Conservation (phyloP, 257 asterid species). For the Solanum medicagineum region DNA sequence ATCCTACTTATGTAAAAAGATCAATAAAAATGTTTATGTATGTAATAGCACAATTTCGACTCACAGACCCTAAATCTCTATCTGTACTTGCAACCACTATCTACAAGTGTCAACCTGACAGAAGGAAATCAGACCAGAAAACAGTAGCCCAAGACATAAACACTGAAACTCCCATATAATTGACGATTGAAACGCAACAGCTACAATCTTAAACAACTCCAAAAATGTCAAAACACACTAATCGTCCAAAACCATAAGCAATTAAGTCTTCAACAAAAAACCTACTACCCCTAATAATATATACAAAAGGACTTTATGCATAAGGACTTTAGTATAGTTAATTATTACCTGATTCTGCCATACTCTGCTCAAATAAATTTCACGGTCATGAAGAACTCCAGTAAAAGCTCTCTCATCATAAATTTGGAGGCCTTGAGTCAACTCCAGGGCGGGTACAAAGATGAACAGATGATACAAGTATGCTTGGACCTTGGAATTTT, state of each 20-base stretch:
- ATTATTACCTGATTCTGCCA: constrained; percentile 39
- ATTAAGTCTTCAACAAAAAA: background rate
- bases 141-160: background rate
- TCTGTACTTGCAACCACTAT: background rate
- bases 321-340: background rate
- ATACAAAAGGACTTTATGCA: background rate
- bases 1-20: background rate
- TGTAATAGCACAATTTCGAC: background rate
- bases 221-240: background rate
- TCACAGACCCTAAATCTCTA: background rate
- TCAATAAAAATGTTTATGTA: background rate
- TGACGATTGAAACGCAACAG: background rate
- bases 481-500: no score
- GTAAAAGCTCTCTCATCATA: background rate
- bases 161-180: background rate
- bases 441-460: no score
- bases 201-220: background rate
- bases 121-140: background rate
- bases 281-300: background rate
- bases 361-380: background rate
- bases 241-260: background rate
- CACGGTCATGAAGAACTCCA: background rate
- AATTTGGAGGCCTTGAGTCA: background rate
- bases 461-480: no score
- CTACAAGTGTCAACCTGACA: background rate